These are phyloP conservation scores for Penicillium sp. DNA, from an alignment of 2,329 filamentous ascomycete species.

Conservation along the genomic window DNA sequence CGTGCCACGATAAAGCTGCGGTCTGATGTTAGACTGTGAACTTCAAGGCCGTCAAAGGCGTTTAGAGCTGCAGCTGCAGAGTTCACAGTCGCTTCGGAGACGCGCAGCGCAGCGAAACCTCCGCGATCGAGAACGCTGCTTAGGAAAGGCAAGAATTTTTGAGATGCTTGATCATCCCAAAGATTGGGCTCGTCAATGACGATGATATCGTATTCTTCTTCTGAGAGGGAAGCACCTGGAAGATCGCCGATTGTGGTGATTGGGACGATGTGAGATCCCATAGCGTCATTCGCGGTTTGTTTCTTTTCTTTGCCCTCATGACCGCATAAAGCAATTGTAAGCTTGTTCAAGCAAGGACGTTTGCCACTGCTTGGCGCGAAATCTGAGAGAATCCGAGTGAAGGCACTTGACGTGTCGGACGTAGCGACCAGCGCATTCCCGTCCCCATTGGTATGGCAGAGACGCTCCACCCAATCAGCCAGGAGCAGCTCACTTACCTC, in stretches of 20 bases:
- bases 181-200: conserved; percentile 19
- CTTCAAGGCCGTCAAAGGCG: conserved; percentile 11
- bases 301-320: background rate
- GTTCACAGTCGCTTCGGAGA: conserved; percentile 10
- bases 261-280: conserved; percentile 10
- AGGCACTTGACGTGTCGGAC: conserved; percentile 5
- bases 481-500: conserved; percentile 16
- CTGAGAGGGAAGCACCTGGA: conserved; percentile 11
- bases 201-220: conserved; percentile 18
- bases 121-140: conserved; percentile 13
- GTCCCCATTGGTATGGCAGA: conserved; percentile 24
- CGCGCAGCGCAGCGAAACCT: conserved; percentile 18
- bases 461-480: conserved; percentile 22
- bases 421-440: conserved; percentile 15
- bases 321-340: conserved; percentile 17
- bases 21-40: conserved; percentile 18
- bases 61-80: conserved; percentile 11
- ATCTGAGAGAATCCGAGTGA: conserved; percentile 11
- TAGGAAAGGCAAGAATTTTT: conserved; percentile 11
- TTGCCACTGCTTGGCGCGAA: conserved; percentile 4
- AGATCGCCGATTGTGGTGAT: conserved; percentile 10
- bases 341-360: conserved; percentile 19
- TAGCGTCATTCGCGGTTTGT: background rate
- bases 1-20: conserved; percentile 18
- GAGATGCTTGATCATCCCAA: conserved; percentile 11